Conservation (phyloP, 2,329 filamentous ascomycete genomes). For the Aspergillus novofumigatus region DNA sequence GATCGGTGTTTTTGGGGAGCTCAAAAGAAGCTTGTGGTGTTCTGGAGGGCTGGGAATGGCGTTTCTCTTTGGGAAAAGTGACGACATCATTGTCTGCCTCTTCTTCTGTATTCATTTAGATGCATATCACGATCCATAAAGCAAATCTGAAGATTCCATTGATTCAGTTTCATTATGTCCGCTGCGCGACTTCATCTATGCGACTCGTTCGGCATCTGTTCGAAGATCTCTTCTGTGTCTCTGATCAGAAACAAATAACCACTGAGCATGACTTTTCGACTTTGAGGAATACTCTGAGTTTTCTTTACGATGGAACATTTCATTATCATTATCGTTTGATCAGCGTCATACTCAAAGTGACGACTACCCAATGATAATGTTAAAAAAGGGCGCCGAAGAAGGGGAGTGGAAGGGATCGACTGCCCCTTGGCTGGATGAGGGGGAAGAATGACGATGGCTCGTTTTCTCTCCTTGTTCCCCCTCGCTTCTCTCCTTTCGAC, state of each 20-base stretch:
- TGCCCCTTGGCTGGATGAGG: slow-evolving; percentile 6
- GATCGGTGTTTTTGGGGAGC: background rate
- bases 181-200: background rate
- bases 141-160: background rate
- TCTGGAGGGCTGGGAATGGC: background rate
- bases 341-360: background rate
- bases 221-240: background rate
- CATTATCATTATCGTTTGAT: background rate
- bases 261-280: background rate
- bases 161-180: background rate
- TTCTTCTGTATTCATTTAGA: background rate
- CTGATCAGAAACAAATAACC: background rate
- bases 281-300: background rate
- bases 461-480: slow-evolving; percentile 10
- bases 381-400: background rate
- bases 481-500: slow-evolving; percentile 1
- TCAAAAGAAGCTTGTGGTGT: background rate
- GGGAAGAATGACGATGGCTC: background rate
- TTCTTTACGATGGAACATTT: background rate
- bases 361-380: background rate
- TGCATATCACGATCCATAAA: background rate
- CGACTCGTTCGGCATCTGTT: background rate
- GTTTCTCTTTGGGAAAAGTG: background rate
- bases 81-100: background rate
- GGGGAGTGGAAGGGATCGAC: background rate